phyloP scores from a whole-genome alignment of 805 yeast genomes.

The Starmerella scarabaei region DNA sequence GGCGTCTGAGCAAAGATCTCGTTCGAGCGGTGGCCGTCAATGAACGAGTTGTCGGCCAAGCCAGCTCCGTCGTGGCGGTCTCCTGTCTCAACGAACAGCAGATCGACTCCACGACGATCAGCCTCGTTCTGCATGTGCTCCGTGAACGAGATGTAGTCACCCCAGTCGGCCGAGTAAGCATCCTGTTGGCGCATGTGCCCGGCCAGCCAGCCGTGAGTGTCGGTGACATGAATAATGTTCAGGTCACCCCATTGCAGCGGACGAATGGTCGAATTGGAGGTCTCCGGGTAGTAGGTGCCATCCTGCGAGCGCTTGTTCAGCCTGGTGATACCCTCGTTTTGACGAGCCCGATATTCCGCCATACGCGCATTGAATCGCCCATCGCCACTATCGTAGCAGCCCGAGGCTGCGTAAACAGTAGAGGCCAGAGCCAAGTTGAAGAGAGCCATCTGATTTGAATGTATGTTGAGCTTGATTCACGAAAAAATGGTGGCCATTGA shows the following conservation, averaged over 20 bases:
- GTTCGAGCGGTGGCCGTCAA: conserved; percentile 58
- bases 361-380: conserved; percentile 12
- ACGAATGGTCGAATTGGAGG: not conserved
- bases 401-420: too few relatives aligned
- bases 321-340: not conserved
- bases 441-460: too few relatives aligned
- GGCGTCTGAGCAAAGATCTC: conserved; percentile 48
- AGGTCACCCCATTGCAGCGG: conserved; percentile 32
- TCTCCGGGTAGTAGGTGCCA: conserved; percentile 7
- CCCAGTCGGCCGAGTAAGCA: conserved; percentile 82
- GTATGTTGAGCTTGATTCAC: too few relatives aligned
- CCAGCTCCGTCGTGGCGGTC: conserved; percentile 95
- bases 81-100: conserved; percentile 73
- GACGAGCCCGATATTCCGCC: conserved; percentile 2
- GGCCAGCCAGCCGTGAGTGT: conserved; percentile 78
- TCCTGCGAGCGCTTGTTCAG: conserved; percentile 3
- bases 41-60: conserved; percentile 58
- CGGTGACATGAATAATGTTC: conserved; percentile 83
- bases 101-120: conserved; percentile 39
- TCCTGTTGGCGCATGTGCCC: conserved; percentile 11
- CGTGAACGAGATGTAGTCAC: conserved; percentile 67
- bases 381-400: conserved; percentile 12
- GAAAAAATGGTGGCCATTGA: too few relatives aligned
- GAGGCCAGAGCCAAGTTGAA: too few relatives aligned
- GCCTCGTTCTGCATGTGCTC: conserved; percentile 38